Conservation (phyloP, 768 basidiomycete genomes). For the Phlebiopsis flavidoalba region DNA sequence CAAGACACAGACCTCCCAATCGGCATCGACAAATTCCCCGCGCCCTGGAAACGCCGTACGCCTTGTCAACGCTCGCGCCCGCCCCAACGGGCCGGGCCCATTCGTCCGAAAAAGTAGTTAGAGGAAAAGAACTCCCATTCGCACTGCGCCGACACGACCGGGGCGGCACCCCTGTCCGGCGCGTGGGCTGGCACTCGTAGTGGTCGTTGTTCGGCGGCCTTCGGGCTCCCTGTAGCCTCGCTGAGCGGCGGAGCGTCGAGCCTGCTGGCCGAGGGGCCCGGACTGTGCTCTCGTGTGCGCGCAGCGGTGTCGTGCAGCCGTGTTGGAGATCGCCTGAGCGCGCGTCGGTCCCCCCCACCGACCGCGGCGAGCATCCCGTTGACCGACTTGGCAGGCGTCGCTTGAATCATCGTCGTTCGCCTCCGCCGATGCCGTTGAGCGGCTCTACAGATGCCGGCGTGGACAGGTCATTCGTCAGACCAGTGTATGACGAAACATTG, state of each 20-base stretch:
- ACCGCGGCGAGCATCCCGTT: slow-evolving; percentile 49
- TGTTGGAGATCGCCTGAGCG: slow-evolving; percentile 80
- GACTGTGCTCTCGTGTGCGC: slow-evolving; percentile 44
- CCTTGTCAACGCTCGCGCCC: slow-evolving; percentile 46
- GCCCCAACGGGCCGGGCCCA: slow-evolving; percentile 69
- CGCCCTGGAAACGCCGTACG: slow-evolving; percentile 14
- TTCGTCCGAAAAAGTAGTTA: slow-evolving; percentile 96
- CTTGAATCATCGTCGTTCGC: slow-evolving; percentile 54
- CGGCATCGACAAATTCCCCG: slow-evolving; percentile 21
- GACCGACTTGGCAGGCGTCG: slow-evolving; percentile 47
- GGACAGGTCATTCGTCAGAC: background rate
- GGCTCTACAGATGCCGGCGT: slow-evolving; percentile 61
- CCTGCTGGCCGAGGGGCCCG: slow-evolving; percentile 17
- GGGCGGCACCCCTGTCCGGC: slow-evolving; percentile 4
- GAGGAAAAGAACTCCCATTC: slow-evolving; percentile 82
- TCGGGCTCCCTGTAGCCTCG: too few relatives aligned
- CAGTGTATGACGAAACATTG: background rate
- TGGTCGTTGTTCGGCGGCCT: slow-evolving; percentile 24
- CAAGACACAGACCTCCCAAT: too few relatives aligned
- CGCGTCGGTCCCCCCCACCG: slow-evolving; percentile 34
- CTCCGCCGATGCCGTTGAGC: slow-evolving; percentile 57
- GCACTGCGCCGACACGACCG: slow-evolving; percentile 34
- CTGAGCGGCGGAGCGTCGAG: slow-evolving; percentile 14
- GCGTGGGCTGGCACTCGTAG: slow-evolving; percentile 22
- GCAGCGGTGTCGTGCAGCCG: slow-evolving; percentile 77